Conservation (phyloP, 352 stramenopile species). For the Thalassiosira mediterranea region DNA sequence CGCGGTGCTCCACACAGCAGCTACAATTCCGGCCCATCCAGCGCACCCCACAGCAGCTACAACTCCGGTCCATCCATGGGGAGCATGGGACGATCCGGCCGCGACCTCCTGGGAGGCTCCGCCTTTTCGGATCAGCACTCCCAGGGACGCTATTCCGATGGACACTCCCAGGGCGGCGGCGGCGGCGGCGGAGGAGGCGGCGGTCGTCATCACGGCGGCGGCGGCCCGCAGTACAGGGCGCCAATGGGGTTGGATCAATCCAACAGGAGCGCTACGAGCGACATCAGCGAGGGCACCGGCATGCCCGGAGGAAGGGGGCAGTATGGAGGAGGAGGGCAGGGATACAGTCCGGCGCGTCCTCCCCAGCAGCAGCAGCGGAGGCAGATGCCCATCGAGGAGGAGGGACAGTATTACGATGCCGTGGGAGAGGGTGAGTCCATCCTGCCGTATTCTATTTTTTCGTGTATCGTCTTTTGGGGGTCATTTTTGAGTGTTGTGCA, state of each 20-base stretch:
- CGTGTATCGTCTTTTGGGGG: background rate
- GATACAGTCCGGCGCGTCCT: background rate
- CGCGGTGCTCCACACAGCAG: no score
- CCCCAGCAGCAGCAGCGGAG: background rate
- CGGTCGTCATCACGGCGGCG: background rate
- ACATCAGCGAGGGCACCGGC: background rate
- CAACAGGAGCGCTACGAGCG: background rate
- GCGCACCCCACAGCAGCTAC: no score
- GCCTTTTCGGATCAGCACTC: no score
- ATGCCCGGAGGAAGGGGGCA: background rate
- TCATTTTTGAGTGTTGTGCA: no score
- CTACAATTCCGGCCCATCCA: no score
- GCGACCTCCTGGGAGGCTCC: no score
- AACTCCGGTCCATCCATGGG: no score
- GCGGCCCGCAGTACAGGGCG: background rate
- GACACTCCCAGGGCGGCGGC: background rate
- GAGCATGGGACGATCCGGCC: no score
- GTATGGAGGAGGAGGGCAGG: no score
- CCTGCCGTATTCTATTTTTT: background rate
- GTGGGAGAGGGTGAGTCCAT: background rate
- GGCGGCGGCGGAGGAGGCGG: background rate
- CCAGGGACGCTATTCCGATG: no score
- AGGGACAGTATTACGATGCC: no score
- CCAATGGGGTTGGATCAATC: slow-evolving; percentile 1
- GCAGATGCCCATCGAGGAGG: no score